Evolutionary conservation across 257 asterid genomes (phyloP).

Genomic region (Asclepias syriaca): DNA sequence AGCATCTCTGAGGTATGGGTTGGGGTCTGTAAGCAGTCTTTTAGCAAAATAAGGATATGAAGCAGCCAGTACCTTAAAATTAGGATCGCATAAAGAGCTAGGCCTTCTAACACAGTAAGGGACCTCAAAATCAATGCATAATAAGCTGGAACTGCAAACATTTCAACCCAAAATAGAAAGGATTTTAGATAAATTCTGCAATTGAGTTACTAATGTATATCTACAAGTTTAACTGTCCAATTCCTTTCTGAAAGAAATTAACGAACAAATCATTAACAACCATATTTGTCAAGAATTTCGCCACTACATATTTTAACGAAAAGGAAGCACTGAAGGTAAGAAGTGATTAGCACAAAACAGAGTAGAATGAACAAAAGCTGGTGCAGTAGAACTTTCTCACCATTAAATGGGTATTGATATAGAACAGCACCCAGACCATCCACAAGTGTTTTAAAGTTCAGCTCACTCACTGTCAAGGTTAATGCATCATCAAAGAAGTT

Average conservation of each 20-base stretch:
- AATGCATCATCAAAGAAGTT: conserved; percentile 88
- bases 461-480: conserved; percentile 89
- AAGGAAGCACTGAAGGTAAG: neutral
- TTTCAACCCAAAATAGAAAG: conserved; percentile 18
- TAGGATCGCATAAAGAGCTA: conserved; percentile 94
- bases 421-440: conserved; percentile 92
- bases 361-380: neutral
- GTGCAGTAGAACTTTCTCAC: conserved; percentile 22
- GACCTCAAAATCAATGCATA: conserved; percentile 98
- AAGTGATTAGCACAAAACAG: neutral
- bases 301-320: neutral
- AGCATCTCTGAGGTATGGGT: conserved; percentile 99
- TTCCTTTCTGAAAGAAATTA: neutral
- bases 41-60: conserved; percentile 99
- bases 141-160: conserved; percentile 91
- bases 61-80: conserved; percentile 96
- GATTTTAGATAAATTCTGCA: conserved; percentile 19
- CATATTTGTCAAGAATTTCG: neutral
- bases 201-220: neutral
- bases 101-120: conserved; percentile 97
- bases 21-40: conserved; percentile 97
- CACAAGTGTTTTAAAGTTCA: conserved; percentile 89
- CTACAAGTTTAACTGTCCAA: neutral
- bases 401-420: conserved; percentile 87
- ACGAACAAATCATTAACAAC: neutral